phyloP scores from a whole-genome alignment of 306 rosid genomes.

The Lotus japonicus region DNA sequence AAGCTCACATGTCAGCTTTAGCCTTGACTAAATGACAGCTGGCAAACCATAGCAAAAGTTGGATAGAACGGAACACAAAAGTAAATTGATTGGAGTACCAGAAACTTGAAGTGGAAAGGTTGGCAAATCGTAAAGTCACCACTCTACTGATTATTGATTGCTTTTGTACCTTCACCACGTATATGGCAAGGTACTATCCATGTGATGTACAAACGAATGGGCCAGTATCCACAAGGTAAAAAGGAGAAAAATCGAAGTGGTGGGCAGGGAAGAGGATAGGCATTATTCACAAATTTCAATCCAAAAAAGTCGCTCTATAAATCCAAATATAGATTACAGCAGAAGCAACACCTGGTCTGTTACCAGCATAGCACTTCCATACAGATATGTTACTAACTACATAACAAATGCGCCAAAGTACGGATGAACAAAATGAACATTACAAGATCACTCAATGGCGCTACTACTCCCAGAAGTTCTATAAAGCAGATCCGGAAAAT shows the following conservation, averaged over 20 bases:
- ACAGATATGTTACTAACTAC: conserved; percentile 26
- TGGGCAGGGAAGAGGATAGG: background rate
- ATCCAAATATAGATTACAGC: conserved; percentile 38
- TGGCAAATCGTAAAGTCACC: conserved; percentile 60
- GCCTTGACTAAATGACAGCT: conserved; percentile 4
- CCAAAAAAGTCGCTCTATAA: conserved; percentile 20
- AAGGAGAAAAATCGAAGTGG: background rate
- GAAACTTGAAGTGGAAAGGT: conserved; percentile 28
- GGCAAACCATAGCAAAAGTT: conserved; percentile 17
- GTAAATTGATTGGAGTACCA: conserved; percentile 15
- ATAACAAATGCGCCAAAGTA: conserved; percentile 20
- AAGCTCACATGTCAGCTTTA: conserved; percentile 29
- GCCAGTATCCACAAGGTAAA: conserved; percentile 18
- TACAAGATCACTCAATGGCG: conserved; percentile 32
- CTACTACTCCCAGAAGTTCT: conserved; percentile 28
- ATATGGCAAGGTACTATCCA: conserved; percentile 34
- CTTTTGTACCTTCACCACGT: conserved; percentile 21
- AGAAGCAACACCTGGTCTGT: conserved; percentile 33
- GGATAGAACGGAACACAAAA: conserved; percentile 11
- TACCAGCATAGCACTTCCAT: conserved; percentile 29
- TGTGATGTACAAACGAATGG: conserved; percentile 23
- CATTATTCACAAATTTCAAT: conserved; percentile 25
- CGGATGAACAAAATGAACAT: conserved; percentile 11
- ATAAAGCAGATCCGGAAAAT: conserved; percentile 28
- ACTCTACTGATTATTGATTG: conserved; percentile 24